Conservation (phyloP, 352 stramenopile species). For the Pythium folliculosum region DNA sequence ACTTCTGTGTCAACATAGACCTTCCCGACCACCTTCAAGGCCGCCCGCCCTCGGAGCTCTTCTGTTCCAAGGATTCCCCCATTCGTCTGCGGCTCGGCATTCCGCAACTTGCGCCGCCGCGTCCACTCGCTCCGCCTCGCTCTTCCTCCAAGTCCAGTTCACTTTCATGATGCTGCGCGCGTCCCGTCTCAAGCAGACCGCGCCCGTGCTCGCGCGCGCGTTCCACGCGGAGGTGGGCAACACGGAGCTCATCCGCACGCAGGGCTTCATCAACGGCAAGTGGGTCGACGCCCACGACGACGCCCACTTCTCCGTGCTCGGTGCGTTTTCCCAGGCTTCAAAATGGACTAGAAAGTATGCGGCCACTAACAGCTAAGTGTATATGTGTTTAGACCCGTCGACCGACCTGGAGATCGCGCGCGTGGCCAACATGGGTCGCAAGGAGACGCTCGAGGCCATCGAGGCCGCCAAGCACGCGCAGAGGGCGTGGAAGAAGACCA, state of each 20-base stretch:
- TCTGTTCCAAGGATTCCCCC: no score
- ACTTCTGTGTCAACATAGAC: not conserved
- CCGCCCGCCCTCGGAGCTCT: not conserved
- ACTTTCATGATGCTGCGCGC: slow-evolving; percentile 34
- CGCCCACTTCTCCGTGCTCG: slow-evolving; percentile 61
- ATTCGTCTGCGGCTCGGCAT: slow-evolving; percentile 3
- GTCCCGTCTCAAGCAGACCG: slow-evolving; percentile 12
- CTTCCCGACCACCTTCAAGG: not conserved
- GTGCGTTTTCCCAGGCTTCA: slow-evolving; percentile 27
- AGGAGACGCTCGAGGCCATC: slow-evolving; percentile 78
- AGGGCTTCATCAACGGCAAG: slow-evolving; percentile 77
- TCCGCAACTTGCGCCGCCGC: slow-evolving; percentile 29
- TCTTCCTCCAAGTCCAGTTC: not conserved
- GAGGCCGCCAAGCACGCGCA: slow-evolving; percentile 61
- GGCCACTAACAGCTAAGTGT: not conserved
- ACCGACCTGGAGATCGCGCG: slow-evolving; percentile 71
- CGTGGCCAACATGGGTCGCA: slow-evolving; percentile 69
- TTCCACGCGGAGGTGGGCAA: slow-evolving; percentile 67
- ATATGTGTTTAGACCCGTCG: slow-evolving; percentile 66
- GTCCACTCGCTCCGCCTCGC: slow-evolving; percentile 1
- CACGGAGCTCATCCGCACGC: slow-evolving; percentile 67
- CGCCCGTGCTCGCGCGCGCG: slow-evolving; percentile 7
- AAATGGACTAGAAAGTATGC: not conserved
- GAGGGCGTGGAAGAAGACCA: slow-evolving; percentile 72
- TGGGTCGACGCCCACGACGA: slow-evolving; percentile 68